These are phyloP conservation scores for Crepidotus variabilis DNA, from an alignment of 768 basidiomycete species.

Conservation along the genomic window DNA sequence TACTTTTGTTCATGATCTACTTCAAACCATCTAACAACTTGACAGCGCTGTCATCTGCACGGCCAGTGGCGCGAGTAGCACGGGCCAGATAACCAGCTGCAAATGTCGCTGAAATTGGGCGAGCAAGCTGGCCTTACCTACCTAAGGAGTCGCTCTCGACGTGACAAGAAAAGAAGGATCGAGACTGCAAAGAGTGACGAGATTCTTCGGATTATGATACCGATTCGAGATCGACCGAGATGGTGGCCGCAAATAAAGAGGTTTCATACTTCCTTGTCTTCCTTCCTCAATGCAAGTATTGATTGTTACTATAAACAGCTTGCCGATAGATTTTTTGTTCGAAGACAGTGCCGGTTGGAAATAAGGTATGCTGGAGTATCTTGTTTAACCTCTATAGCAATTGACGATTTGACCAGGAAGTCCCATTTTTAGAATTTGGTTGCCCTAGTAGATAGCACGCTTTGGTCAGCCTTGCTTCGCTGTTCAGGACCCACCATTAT, in stretches of 20 bases:
- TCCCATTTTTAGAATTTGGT: conserved; percentile 10
- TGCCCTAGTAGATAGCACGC: conserved; percentile 9
- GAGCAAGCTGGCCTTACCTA: not conserved
- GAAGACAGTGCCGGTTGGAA: not conserved
- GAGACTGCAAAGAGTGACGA: not conserved
- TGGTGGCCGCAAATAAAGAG: not conserved
- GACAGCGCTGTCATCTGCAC: not conserved
- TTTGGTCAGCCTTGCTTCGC: conserved; percentile 14
- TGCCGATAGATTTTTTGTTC: not conserved
- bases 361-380: not conserved
- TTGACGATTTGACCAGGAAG: conserved; percentile 8
- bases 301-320: not conserved
- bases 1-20: not conserved
- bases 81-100: not conserved
- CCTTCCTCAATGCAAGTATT: not conserved
- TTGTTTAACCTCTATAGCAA: too few relatives aligned
- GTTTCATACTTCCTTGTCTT: not conserved
- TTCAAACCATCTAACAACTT: not conserved
- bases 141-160: not conserved
- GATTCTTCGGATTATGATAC: not conserved
- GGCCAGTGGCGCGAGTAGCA: not conserved
- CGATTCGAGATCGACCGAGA: not conserved
- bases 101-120: not conserved
- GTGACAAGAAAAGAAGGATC: not conserved
- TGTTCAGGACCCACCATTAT: conserved; percentile 11